Base-by-base conservation (phyloP, 140 eudicot species). In the Erigeron philadelphicus region DNA sequence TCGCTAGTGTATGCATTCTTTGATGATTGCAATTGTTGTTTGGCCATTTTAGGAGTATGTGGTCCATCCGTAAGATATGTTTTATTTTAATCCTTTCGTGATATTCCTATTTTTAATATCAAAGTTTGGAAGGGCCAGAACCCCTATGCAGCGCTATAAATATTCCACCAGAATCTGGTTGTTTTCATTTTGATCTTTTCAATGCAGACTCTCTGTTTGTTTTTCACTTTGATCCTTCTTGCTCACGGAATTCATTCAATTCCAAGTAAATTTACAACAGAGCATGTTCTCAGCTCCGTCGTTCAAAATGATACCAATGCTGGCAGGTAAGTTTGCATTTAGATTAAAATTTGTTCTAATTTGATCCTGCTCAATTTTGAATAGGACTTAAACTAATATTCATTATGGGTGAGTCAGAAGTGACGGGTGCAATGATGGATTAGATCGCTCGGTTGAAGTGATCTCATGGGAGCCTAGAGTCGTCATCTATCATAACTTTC, bases 401-500 rank as follows among this genome's bases (percentile, higher is more conserved):
- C 6, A 56, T 68, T 67, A 6, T 21, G 23, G 52, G 65, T 54
- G 50, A 2, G 53, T 75, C 55, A 79, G 66, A 25, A 80, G 80
- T 68, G 87, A 71, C 25, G 86, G 48, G 2, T 76, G 61, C 61
- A 81, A 74, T 40, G 78, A 64, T 16, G 73, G 81, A 72, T 75
- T 71, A 63, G 89, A 85, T 76, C 88, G 79, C 72, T 93, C 96
- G 95, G 86, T 79, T 71, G 98, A 93, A 79, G 71, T 89, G 6
- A 78, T 93, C 17, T 93, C 98, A 55, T 93, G 95, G 98, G 96
- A 93, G 83, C 98, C 98, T 47, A 80, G 98, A 79, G 98, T 96
- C 19, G 80, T 79, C 45, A 12, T 93, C 49, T 89, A 89, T 76
- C 98, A 93, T 56, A 87, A 89, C 77, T 93, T 93, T 71, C 75